Conservation (phyloP, 495 filamentous ascomycete genomes). For the Parathielavia hyrcaniae region DNA sequence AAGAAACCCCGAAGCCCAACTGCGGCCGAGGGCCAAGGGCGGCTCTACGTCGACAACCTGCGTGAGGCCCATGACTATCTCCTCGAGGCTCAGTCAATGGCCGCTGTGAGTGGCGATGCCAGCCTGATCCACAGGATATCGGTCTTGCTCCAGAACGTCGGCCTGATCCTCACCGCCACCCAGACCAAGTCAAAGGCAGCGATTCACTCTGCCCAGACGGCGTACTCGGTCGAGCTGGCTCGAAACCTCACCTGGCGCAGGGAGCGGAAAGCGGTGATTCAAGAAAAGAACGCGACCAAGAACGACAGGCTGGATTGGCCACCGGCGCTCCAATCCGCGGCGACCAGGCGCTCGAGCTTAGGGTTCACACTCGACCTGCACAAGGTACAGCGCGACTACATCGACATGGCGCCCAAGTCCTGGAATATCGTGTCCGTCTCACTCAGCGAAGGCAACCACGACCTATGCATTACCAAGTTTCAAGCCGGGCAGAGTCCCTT, state of each 20-base stretch:
- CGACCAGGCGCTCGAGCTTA: slow-evolving; percentile 32
- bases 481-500: slow-evolving; percentile 69
- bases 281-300: slow-evolving; percentile 32
- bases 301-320: slow-evolving; percentile 31
- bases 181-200: slow-evolving; percentile 39
- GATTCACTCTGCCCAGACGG: slow-evolving; percentile 53
- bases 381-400: slow-evolving; percentile 60
- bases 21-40: slow-evolving; percentile 16
- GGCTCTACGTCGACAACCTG: slow-evolving; percentile 53
- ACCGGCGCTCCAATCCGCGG: slow-evolving; percentile 20
- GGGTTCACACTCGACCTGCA: slow-evolving; percentile 43
- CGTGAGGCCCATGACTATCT: slow-evolving; percentile 55
- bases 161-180: slow-evolving; percentile 60
- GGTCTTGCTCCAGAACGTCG: slow-evolving; percentile 53
- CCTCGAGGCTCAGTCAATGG: slow-evolving; percentile 49
- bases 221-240: slow-evolving; percentile 56
- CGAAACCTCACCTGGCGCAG: slow-evolving; percentile 55
- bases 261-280: slow-evolving; percentile 49
- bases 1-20: slow-evolving; percentile 23
- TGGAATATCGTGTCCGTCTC: slow-evolving; percentile 88
- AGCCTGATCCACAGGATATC: slow-evolving; percentile 52
- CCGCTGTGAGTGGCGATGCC: slow-evolving; percentile 42
- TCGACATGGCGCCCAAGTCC: slow-evolving; percentile 70
- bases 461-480: slow-evolving; percentile 76
- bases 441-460: slow-evolving; percentile 68